A percentile compares a stretch with the other conserved stretches of the same genome.
phyloP scores from a whole-genome alignment of 441 rosid species.

The Brassica balearica region DNA sequence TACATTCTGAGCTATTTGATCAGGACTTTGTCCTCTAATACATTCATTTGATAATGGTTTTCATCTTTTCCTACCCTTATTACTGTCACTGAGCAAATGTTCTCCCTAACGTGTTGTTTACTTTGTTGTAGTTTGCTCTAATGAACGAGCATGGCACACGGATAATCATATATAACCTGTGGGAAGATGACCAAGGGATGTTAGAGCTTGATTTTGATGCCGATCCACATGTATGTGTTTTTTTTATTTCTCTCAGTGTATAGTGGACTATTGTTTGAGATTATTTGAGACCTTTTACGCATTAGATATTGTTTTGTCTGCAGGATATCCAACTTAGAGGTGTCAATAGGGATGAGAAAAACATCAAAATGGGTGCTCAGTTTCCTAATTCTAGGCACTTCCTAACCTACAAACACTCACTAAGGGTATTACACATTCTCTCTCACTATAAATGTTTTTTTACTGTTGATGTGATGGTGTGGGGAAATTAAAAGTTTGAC shows the following conservation, averaged over 20 bases:
- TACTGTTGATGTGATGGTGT: not conserved
- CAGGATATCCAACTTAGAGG: constrained; percentile 85
- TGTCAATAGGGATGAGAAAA: constrained; percentile 68
- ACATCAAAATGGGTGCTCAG: constrained; percentile 59
- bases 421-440: constrained; percentile 53
- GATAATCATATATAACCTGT: constrained; percentile 79
- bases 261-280: not conserved
- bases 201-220: constrained; percentile 78
- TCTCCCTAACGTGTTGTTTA: constrained; percentile 13
- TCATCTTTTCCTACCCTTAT: not conserved
- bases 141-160: constrained; percentile 79
- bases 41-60: no score
- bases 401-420: constrained; percentile 67
- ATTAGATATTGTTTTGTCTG: not conserved
- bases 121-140: constrained; percentile 48
- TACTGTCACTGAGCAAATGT: constrained; percentile 22
- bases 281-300: not conserved
- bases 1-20: no score
- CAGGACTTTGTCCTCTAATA: no score
- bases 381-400: constrained; percentile 63
- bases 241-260: not conserved
- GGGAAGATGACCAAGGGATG: constrained; percentile 87
- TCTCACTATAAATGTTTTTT: not conserved
- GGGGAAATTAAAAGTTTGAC: not conserved
- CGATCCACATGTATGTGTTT: constrained; percentile 59